Evolutionary conservation across 495 filamentous ascomycete genomes (phyloP).

Genomic region (Trichoderma reesei): DNA sequence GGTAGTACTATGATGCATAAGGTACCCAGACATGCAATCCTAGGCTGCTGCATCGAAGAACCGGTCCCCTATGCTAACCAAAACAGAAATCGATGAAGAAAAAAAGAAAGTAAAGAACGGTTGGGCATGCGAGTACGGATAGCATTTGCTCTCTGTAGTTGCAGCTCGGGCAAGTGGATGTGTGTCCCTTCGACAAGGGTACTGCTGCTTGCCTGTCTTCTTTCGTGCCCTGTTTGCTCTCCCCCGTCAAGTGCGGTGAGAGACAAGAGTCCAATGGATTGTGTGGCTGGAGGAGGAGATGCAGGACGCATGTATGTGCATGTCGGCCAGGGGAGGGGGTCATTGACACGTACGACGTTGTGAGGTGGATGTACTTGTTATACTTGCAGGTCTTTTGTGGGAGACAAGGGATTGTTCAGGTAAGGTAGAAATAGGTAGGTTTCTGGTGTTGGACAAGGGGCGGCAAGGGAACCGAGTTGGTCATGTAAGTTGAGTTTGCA

Average conservation of each 20-base stretch:
- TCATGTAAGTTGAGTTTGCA: constrained; percentile 1
- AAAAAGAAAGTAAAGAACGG: too few species aligned
- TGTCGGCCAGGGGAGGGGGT: neutral
- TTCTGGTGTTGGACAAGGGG: neutral
- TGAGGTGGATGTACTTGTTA: neutral
- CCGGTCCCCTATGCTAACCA: too few species aligned
- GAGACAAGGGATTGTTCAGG: too few species aligned
- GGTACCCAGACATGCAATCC: too few species aligned
- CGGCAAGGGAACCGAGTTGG: neutral
- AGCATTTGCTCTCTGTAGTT: too few species aligned
- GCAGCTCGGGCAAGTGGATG: too few species aligned
- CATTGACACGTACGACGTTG: neutral
- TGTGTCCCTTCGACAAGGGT: neutral
- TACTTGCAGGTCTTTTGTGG: too few species aligned
- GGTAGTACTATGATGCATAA: too few species aligned
- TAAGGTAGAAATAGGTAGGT: too few species aligned
- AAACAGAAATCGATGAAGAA: too few species aligned
- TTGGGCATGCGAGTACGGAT: too few species aligned
- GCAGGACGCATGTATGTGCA: constrained; percentile 2
- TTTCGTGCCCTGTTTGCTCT: neutral
- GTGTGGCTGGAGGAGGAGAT: constrained; percentile 3
- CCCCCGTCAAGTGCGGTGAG: constrained; percentile 2
- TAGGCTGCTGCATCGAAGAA: too few species aligned
- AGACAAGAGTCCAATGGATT: neutral
- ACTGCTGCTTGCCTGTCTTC: neutral